These are phyloP conservation scores for Fusarium fujikuroi DNA, from an alignment of 2,329 filamentous ascomycete genomes.

Conservation along the genomic window DNA sequence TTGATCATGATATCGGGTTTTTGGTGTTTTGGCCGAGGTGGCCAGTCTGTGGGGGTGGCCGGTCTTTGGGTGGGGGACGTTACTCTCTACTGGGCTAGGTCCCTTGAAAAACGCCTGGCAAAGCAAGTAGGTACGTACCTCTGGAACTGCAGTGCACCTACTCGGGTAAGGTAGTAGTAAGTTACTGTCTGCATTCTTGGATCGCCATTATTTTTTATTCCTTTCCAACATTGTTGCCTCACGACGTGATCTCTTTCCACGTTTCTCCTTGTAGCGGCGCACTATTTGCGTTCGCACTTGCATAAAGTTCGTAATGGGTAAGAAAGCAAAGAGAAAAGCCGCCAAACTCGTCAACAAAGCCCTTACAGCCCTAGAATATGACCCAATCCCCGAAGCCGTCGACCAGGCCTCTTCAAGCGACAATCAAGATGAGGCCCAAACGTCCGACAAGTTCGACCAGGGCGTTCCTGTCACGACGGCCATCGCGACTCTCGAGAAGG, in stretches of 20 bases:
- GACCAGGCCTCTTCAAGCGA: conserved; percentile 11
- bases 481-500: conserved; percentile 15
- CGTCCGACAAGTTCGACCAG: conserved; percentile 14
- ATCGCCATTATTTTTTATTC: conserved; percentile 22
- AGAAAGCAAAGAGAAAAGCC: conserved; percentile 35
- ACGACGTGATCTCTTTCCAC: neutral
- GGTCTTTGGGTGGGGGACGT: no score
- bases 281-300: conserved; percentile 17
- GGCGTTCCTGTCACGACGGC: conserved; percentile 10
- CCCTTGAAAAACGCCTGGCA: neutral
- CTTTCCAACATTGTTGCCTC: conserved; percentile 8
- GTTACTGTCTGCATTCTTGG: neutral
- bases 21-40: no score
- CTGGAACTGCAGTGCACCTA: conserved; percentile 7
- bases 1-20: no score
- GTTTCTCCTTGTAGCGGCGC: conserved; percentile 16
- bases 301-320: conserved; percentile 37
- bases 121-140: conserved; percentile 25
- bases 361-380: conserved; percentile 35
- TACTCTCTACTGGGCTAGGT: neutral
- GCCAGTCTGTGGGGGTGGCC: no score
- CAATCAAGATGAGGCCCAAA: conserved; percentile 13
- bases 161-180: no score
- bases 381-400: conserved; percentile 11
- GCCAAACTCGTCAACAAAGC: conserved; percentile 18